Percentiles rank a stretch among this genome's conserved stretches.
Conservation (phyloP, 148 eudicot genomes). For the Camellia japonica region DNA sequence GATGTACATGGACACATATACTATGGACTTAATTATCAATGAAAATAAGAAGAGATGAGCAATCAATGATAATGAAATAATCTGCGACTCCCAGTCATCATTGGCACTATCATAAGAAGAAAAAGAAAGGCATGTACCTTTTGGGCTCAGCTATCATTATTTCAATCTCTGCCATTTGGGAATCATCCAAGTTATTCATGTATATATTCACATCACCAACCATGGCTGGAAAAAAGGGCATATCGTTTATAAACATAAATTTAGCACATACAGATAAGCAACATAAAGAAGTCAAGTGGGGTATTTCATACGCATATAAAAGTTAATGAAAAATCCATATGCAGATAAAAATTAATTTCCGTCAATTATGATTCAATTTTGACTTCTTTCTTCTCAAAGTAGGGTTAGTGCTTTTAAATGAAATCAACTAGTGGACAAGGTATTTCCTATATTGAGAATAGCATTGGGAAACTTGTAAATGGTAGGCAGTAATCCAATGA, state of each 20-base stretch:
- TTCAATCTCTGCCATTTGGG: conserved; percentile 75
- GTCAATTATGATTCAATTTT: neutral
- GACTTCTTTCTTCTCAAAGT: neutral
- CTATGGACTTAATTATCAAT: neutral
- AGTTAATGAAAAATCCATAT: neutral
- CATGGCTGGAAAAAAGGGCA: conserved; percentile 31
- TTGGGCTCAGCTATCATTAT: conserved; percentile 92
- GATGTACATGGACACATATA: neutral
- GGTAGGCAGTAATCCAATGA: neutral
- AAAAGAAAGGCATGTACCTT: conserved; percentile 29
- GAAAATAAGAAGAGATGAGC: neutral
- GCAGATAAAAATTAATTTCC: neutral
- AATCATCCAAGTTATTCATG: conserved; percentile 88
- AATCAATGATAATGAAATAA: neutral
- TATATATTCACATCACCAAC: conserved; percentile 93
- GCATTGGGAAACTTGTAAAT: neutral
- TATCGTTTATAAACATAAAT: neutral
- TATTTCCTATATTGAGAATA: neutral
- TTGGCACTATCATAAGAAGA: neutral
- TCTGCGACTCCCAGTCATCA: neutral
- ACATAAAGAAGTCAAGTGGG: neutral
- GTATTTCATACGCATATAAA: neutral
- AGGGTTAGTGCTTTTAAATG: neutral
- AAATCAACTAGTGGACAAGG: neutral
- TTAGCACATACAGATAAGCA: neutral